A percentile compares a stretch with the other conserved stretches of the same genome.
phyloP scores from a whole-genome alignment of 2,329 filamentous ascomycete genomes.

The Nectriaceae sp. region DNA sequence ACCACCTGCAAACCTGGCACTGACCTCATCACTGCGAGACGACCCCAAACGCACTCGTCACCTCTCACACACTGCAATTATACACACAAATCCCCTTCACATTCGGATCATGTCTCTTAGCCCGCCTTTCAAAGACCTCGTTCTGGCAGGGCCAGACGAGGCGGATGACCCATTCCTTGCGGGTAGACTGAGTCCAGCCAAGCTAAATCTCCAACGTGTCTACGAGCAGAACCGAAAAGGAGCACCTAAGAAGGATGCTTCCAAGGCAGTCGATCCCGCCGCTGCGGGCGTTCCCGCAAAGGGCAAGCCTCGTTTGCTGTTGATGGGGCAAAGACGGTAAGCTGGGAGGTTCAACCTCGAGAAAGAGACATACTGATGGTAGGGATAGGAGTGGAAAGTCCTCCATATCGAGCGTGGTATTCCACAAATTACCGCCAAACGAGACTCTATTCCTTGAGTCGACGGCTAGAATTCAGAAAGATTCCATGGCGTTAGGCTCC shows the following conservation, averaged over 20 bases:
- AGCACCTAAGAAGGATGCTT: slow-evolving; percentile 50
- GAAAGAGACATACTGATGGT: neutral
- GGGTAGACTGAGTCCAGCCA: slow-evolving; percentile 54
- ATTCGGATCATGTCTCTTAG: slow-evolving; percentile 35
- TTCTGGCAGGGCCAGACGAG: slow-evolving; percentile 24
- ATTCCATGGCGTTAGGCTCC: slow-evolving; percentile 86
- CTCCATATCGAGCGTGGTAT: slow-evolving; percentile 98
- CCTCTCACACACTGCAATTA: neutral
- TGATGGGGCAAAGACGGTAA: slow-evolving; percentile 96
- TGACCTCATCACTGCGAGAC: too few relatives aligned
- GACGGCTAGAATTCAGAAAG: slow-evolving; percentile 90
- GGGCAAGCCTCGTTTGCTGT: slow-evolving; percentile 78
- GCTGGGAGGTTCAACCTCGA: slow-evolving; percentile 19
- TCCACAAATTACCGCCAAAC: slow-evolving; percentile 94
- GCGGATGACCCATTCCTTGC: slow-evolving; percentile 28
- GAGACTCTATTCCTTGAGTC: slow-evolving; percentile 96
- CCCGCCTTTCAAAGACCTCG: slow-evolving; percentile 30
- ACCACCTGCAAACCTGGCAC: too few relatives aligned
- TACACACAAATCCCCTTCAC: neutral
- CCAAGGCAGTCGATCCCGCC: slow-evolving; percentile 45
- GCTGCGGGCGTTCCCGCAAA: slow-evolving; percentile 51
- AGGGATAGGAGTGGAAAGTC: slow-evolving; percentile 86
- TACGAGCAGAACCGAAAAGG: slow-evolving; percentile 61
- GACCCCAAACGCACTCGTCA: too few relatives aligned
- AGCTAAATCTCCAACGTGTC: slow-evolving; percentile 65